Evolutionary conservation across 495 filamentous ascomycete species (phyloP), one percentile per base, ranked within the genome.

Genomic region (Tuber microsphaerosporum): DNA sequence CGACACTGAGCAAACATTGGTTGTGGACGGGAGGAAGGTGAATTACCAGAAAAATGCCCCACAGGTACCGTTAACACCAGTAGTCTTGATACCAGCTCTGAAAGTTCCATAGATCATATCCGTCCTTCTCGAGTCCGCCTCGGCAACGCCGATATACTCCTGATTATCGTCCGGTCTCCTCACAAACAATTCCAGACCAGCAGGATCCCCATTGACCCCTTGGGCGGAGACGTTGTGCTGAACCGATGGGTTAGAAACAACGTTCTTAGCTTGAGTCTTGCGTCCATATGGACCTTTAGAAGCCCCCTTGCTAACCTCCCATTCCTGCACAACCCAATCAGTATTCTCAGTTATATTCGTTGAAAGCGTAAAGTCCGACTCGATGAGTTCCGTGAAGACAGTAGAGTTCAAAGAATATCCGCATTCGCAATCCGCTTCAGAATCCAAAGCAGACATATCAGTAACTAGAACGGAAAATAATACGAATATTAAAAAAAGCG

Each of bases 21-120:
- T 74, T 37, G 9, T 26, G 70, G 72, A 71, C 10, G 80, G 77
- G 70, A 17, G 44, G 46, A 56, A 37, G 39, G 46, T 22, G 70
- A 81, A 86, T 44, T 84, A 93, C 89, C 90, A 93, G 82, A 93
- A 94, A 82, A 93, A 93, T 22, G 92, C 90, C 34, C 86, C 89
- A 83, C 92, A 94, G 14, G 92, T 93, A 20, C 92, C 92, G 41
- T 84, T 79, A 8, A 87, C 79, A 73, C 79, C 80, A 2, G 90
- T 87, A 56, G 90, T 78, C 84, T 89, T 91, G 83, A 93, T 89
- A 45, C 87, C 87, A 4, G 89, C 88, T 19, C 92, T 84, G 77
- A 91, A 93, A 71, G 86, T 89, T 2, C 92, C 92, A 78, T 87
- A 91, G 14, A 86, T 80, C 80, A 91, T 84, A 80, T 93, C 89